phyloP scores from a whole-genome alignment of 164 flowering plant species.

The Akebia trifoliata region DNA sequence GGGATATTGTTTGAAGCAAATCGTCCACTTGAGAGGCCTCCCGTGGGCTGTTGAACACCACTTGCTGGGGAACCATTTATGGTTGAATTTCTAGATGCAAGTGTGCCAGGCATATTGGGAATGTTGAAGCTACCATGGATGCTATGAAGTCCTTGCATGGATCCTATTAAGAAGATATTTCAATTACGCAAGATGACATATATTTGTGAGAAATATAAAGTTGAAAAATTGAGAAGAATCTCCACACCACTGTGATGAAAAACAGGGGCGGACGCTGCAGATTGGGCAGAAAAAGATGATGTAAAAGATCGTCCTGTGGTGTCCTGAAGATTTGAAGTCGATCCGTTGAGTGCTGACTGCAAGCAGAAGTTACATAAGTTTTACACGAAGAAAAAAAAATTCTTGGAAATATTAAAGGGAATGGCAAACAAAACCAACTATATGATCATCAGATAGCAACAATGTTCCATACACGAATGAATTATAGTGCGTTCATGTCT shows the following conservation, averaged over 20 bases:
- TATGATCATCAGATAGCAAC: too few relatives aligned
- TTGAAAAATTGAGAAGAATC: constrained; percentile 6
- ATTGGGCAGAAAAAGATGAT: constrained; percentile 66
- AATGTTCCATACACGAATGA: too few relatives aligned
- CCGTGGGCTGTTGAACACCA: constrained; percentile 74
- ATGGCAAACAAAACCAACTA: too few relatives aligned
- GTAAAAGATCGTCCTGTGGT: constrained; percentile 58
- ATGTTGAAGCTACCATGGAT: constrained; percentile 76
- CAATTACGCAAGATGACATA: not conserved
- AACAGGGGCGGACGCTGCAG: constrained; percentile 65
- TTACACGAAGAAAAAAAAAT: not conserved
- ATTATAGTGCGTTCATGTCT: too few relatives aligned
- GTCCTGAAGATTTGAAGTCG: constrained; percentile 71
- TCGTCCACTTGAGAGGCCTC: constrained; percentile 74
- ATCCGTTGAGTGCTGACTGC: constrained; percentile 70
- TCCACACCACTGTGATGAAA: constrained; percentile 67
- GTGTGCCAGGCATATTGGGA: constrained; percentile 60
- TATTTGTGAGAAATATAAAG: too few relatives aligned
- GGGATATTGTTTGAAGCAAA: constrained; percentile 78
- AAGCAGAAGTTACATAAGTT: constrained; percentile 8
- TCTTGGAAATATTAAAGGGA: too few relatives aligned
- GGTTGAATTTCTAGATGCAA: constrained; percentile 65
- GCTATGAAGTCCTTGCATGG: constrained; percentile 66
- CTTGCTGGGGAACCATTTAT: constrained; percentile 56
- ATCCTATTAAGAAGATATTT: constrained; percentile 28